phyloP scores from a whole-genome alignment of 1,139 yeast species.

The Geotrichum carabidarum region DNA sequence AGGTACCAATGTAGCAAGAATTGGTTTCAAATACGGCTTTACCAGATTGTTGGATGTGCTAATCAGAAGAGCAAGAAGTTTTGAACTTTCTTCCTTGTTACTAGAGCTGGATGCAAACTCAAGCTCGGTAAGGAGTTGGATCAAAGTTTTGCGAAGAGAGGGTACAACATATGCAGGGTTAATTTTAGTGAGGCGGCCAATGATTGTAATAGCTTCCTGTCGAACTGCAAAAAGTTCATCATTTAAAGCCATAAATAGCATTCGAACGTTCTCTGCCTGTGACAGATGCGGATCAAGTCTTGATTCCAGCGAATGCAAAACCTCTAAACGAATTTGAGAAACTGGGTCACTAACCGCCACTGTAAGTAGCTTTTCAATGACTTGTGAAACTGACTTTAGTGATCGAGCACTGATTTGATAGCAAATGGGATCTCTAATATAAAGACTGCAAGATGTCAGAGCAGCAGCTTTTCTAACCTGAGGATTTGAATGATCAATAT shows the following conservation, averaged over 20 bases:
- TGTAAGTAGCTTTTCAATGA: conserved; percentile 71
- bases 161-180: conserved; percentile 97
- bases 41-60: conserved; percentile 74
- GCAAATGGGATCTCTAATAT: conserved; percentile 75
- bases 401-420: conserved; percentile 82
- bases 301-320: conserved; percentile 65
- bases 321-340: conserved; percentile 73
- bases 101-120: conserved; percentile 73
- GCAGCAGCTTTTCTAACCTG: conserved; percentile 83
- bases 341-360: conserved; percentile 90
- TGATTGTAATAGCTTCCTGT: conserved; percentile 68
- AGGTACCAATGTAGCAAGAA: conserved; percentile 75
- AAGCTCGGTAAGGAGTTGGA: conserved; percentile 77
- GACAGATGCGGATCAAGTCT: conserved; percentile 87
- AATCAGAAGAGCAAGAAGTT: conserved; percentile 65
- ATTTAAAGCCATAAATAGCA: conserved; percentile 81
- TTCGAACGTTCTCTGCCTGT: conserved; percentile 84
- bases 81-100: conserved; percentile 83
- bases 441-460: conserved; percentile 74
- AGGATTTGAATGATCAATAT: conserved; percentile 73
- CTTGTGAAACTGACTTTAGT: conserved; percentile 76
- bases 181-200: conserved; percentile 77
- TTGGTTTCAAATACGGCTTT: conserved; percentile 84
- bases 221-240: conserved; percentile 86
- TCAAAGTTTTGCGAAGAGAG: conserved; percentile 74